These are phyloP conservation scores for Fremontodendron californicum DNA, from an alignment of 345 rosid species.

Conservation along the genomic window DNA sequence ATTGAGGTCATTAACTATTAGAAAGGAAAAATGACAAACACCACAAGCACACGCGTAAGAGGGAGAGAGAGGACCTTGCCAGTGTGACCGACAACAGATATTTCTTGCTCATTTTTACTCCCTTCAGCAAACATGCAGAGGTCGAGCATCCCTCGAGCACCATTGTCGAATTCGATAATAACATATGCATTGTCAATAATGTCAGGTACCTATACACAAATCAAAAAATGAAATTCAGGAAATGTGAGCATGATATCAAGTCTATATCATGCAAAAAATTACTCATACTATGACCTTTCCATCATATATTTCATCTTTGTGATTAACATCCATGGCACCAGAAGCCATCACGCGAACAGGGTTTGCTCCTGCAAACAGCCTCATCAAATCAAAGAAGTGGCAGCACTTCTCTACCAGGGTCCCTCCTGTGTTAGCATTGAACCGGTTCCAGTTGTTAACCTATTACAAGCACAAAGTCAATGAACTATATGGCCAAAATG, in stretches of 20 bases:
- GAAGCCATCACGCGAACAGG: constrained; percentile 95
- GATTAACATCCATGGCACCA: constrained; percentile 86
- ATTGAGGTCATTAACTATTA: neutral
- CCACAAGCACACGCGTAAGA: neutral
- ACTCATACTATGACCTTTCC: constrained; percentile 52
- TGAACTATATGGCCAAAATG: constrained; percentile 1
- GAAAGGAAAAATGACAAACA: neutral
- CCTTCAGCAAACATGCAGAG: constrained; percentile 99
- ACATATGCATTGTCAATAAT: constrained; percentile 90
- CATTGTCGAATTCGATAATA: constrained; percentile 81
- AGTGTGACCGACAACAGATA: constrained; percentile 65
- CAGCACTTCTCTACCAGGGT: constrained; percentile 98
- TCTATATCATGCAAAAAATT: neutral
- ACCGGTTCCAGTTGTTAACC: constrained; percentile 95
- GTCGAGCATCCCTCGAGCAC: constrained; percentile 87
- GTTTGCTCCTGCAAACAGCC: constrained; percentile 76
- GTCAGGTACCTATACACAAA: constrained; percentile 64
- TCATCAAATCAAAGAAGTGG: constrained; percentile 96
- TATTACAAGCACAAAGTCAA: constrained; percentile 24
- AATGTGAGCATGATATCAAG: neutral
- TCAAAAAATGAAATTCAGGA: neutral
- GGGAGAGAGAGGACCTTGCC: constrained; percentile 56
- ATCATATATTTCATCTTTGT: constrained; percentile 82
- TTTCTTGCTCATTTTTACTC: constrained; percentile 91
- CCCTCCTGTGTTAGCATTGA: constrained; percentile 85